Base-by-base conservation (phyloP, 495 filamentous ascomycete genomes). In the Haplographium delicatum region DNA sequence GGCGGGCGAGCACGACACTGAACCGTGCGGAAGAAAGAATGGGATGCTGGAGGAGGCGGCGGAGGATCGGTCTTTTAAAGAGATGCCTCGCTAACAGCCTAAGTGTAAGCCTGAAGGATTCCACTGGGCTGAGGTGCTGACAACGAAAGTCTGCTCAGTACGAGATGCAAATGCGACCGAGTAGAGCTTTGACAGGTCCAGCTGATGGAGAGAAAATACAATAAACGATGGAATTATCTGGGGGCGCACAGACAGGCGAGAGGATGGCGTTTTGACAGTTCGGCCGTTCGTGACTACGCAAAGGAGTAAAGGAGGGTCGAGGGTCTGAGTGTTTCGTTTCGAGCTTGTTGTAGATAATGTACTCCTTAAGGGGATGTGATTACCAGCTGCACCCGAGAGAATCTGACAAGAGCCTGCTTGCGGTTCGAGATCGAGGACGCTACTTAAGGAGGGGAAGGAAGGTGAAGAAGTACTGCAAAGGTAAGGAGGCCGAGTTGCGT, bases 271-370 rank as follows among this genome's bases (percentile, higher is more conserved):
- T 43, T 47, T 30, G 43, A 37, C 43, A 39, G 33, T 20, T 53
- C 28, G 16, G 15, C 8, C 19, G 10, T 28, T 40, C 22, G 13
- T n/a, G n/a, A n/a, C n/a, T n/a, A n/a, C n/a, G n/a, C n/a, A 19
- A 44, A 53, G 31, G 40, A 22, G 40, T 11, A 5, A 43, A 25
- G n/a, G n/a, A n/a, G n/a, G n/a, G n/a, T n/a, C n/a, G n/a, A 19
- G 19, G 43, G 54, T 34, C 47, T 22, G 46, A 51, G 44, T 57
- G 54, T 57, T 57, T 57, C 54, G 49, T 57, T 57, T 57, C 54
- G 54, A 42, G 38, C 16, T 20, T 11, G 50, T 52, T 16, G 50
- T 16, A 40, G 51, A 18, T 40, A 25, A 56, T 56, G 53, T 56
- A 56, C 53, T 56, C 53, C 53, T 56, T 26, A 40, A 46, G 42